Conservation (phyloP, 2,329 filamentous ascomycete species). For the Fusarium proliferatum region DNA sequence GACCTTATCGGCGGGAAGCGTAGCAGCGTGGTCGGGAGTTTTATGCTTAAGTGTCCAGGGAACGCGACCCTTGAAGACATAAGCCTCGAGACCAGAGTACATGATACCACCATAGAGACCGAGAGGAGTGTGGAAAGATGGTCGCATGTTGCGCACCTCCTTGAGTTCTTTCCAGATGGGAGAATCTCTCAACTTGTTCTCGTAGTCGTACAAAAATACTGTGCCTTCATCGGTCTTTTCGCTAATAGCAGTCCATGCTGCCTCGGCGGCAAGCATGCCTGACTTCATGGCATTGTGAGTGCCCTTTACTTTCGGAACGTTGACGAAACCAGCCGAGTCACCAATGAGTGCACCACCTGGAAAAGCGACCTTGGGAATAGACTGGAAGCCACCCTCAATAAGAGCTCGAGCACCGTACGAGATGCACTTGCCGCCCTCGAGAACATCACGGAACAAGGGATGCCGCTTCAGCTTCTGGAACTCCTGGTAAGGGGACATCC, state of each 20-base stretch:
- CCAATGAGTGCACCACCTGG: slow-evolving; percentile 95
- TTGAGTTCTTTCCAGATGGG: slow-evolving; percentile 94
- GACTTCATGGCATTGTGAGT: slow-evolving; percentile 98
- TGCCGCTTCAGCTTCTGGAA: slow-evolving; percentile 99
- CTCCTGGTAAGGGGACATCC: slow-evolving; percentile 93
- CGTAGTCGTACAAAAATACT: slow-evolving; percentile 94
- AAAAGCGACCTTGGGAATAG: slow-evolving; percentile 96
- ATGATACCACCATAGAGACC: slow-evolving; percentile 89
- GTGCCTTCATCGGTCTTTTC: slow-evolving; percentile 68
- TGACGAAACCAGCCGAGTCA: slow-evolving; percentile 95
- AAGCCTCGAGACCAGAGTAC: slow-evolving; percentile 95
- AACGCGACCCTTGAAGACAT: slow-evolving; percentile 81
- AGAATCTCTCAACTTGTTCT: slow-evolving; percentile 86
- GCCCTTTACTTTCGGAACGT: slow-evolving; percentile 98
- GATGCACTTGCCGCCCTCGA: slow-evolving; percentile 98
- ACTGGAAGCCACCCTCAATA: slow-evolving; percentile 96
- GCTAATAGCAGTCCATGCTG: slow-evolving; percentile 80
- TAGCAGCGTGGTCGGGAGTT: slow-evolving; percentile 79
- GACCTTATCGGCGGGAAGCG: slow-evolving; percentile 81
- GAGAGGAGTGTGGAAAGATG: slow-evolving; percentile 88
- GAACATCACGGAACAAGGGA: slow-evolving; percentile 83
- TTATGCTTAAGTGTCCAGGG: slow-evolving; percentile 96
- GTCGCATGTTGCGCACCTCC: slow-evolving; percentile 96
- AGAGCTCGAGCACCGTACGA: slow-evolving; percentile 94
- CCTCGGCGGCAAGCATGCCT: slow-evolving; percentile 95